phyloP scores from a whole-genome alignment of 352 stramenopile genomes.

The Globisporangium cystogenes region DNA sequence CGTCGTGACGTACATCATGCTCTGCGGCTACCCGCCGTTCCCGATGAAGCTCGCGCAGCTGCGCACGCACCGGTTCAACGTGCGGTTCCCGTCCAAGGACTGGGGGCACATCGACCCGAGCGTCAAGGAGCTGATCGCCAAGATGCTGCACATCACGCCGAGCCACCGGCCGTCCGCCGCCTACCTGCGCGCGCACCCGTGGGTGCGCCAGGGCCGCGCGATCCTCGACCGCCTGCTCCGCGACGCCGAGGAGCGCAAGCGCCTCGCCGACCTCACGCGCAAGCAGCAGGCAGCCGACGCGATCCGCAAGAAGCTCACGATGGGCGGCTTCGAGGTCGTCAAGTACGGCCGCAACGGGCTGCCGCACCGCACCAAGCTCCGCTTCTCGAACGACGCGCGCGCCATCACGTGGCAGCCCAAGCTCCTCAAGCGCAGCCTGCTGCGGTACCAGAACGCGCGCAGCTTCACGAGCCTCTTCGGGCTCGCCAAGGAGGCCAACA shows the following conservation, averaged over 20 bases:
- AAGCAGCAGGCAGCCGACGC: constrained; percentile 56
- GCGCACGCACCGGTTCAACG: constrained; percentile 75
- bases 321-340: constrained; percentile 63
- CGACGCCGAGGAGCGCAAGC: constrained; percentile 39
- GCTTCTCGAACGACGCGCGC: constrained; percentile 62
- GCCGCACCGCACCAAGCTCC: constrained; percentile 69
- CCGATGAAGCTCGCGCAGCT: constrained; percentile 85
- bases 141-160: constrained; percentile 77
- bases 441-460: constrained; percentile 69
- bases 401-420: constrained; percentile 75
- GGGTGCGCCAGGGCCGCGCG: constrained; percentile 47
- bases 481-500: constrained; percentile 21
- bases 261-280: constrained; percentile 42
- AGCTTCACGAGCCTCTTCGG: constrained; percentile 66
- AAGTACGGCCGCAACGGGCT: constrained; percentile 80
- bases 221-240: constrained; percentile 37
- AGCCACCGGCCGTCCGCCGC: constrained; percentile 49
- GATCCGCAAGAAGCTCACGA: constrained; percentile 67
- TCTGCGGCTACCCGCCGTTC: constrained; percentile 85
- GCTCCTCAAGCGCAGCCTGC: constrained; percentile 58
- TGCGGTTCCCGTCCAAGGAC: constrained; percentile 78
- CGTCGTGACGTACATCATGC: constrained; percentile 85
- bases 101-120: constrained; percentile 52
- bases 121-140: constrained; percentile 73
- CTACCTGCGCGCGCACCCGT: constrained; percentile 52